phyloP scores from a whole-genome alignment of 306 rosid species.

The Cucurbita ficifolia region DNA sequence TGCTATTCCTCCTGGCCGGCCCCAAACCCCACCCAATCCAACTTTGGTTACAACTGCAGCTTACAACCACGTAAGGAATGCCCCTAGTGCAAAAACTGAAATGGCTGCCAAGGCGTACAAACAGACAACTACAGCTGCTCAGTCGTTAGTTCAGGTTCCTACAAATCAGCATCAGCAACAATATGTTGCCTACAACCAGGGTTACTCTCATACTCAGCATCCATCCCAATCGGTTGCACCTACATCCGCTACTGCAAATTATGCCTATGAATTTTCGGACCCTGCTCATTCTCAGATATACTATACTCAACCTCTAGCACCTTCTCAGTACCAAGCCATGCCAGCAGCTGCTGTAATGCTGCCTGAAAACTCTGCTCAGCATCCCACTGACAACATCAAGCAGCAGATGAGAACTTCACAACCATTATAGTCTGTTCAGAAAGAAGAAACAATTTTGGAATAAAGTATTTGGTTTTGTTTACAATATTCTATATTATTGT shows the following conservation, averaged over 20 bases:
- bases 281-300: conserved; percentile 62
- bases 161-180: conserved; percentile 69
- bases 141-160: conserved; percentile 59
- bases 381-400: conserved; percentile 53
- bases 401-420: conserved; percentile 74
- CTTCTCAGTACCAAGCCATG: conserved; percentile 91
- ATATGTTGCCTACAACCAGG: conserved; percentile 24
- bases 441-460: conserved; percentile 65
- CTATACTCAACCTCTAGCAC: conserved; percentile 68
- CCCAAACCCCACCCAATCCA: conserved; percentile 52
- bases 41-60: conserved; percentile 27
- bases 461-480: conserved; percentile 37
- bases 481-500: conserved; percentile 29
- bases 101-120: conserved; percentile 52
- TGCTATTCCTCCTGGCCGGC: conserved; percentile 29
- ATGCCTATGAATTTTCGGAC: conserved; percentile 53
- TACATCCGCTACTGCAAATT: conserved; percentile 31
- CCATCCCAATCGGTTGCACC: conserved; percentile 70
- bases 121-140: conserved; percentile 41
- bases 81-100: conserved; percentile 53
- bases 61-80: conserved; percentile 49
- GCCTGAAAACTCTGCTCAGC: conserved; percentile 57
- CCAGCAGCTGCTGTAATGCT: conserved; percentile 32
- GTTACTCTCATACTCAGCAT: conserved; percentile 66
- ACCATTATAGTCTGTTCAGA: conserved; percentile 31